Percentiles rank a stretch among this genome's conserved stretches.
Evolutionary conservation across 805 yeast species (phyloP).

Genomic region (Ogataea glucozyma): DNA sequence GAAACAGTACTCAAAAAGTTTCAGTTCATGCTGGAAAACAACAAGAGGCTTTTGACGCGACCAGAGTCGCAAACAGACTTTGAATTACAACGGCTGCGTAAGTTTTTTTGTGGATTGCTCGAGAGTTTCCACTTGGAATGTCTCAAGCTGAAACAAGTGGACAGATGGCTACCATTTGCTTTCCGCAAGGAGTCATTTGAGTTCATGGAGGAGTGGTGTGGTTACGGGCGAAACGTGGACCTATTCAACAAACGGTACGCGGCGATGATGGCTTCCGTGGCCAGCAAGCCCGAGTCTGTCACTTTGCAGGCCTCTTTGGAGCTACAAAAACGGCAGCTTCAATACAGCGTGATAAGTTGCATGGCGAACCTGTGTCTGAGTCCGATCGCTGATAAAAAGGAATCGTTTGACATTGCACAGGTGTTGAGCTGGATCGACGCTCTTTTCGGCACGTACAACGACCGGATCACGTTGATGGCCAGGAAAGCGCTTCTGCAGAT

Average conservation of each 20-base stretch:
- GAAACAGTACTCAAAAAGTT: conserved; percentile 67
- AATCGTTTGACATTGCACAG: conserved; percentile 70
- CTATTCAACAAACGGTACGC: conserved; percentile 67
- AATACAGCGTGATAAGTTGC: conserved; percentile 71
- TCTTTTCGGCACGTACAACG: conserved; percentile 59
- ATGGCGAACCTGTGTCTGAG: conserved; percentile 84
- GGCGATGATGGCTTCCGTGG: conserved; percentile 47
- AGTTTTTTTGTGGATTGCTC: conserved; percentile 80
- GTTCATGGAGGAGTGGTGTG: conserved; percentile 92
- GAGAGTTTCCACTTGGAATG: conserved; percentile 69
- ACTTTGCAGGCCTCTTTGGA: conserved; percentile 76
- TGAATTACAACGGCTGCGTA: conserved; percentile 73
- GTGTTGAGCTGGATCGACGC: conserved; percentile 81
- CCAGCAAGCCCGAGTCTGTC: conserved; percentile 40
- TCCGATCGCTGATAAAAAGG: conserved; percentile 49
- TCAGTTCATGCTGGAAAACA: conserved; percentile 59
- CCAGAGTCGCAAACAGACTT: conserved; percentile 62
- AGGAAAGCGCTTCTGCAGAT: conserved; percentile 69
- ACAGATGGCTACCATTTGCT: conserved; percentile 77
- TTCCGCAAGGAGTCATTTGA: conserved; percentile 82
- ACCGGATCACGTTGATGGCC: conserved; percentile 61
- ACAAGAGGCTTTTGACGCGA: conserved; percentile 54
- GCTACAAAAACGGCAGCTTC: conserved; percentile 69
- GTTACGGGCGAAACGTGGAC: conserved; percentile 67
- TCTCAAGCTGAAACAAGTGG: conserved; percentile 43